Evolutionary conservation across 2,329 filamentous ascomycete genomes (phyloP).

Genomic region (Diaporthe helianthi): DNA sequence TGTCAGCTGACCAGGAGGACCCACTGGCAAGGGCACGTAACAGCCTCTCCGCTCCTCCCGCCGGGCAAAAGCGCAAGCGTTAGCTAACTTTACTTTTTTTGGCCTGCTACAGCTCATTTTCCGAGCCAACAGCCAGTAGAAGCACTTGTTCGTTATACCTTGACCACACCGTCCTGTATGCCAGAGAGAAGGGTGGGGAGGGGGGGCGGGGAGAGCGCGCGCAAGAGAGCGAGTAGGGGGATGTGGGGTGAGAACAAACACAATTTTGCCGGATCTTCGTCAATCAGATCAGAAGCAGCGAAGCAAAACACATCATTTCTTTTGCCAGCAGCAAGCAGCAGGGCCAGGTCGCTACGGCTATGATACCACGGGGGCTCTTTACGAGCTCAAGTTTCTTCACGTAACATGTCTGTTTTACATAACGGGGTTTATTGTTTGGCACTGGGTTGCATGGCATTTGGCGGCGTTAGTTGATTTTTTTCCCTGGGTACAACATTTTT

Average conservation of each 20-base stretch:
- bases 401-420: conserved; percentile 32
- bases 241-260: neutral
- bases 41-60: conserved; percentile 53
- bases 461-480: conserved; percentile 34
- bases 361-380: conserved; percentile 35
- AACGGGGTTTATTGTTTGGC: conserved; percentile 20
- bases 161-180: conserved; percentile 25
- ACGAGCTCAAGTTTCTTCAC: conserved; percentile 32
- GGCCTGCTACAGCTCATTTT: conserved; percentile 36
- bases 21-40: conserved; percentile 59
- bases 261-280: conserved; percentile 24
- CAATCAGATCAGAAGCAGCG: conserved; percentile 23
- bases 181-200: neutral
- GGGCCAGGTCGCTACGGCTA: conserved; percentile 34
- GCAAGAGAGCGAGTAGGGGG: neutral
- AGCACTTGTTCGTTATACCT: conserved; percentile 28
- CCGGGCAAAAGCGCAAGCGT: conserved; percentile 35
- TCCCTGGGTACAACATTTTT: conserved; percentile 20
- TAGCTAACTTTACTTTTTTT: conserved; percentile 35
- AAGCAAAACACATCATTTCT: conserved; percentile 24
- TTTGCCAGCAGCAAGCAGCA: conserved; percentile 29
- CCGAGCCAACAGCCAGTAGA: conserved; percentile 35
- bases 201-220: neutral
- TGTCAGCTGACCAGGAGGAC: conserved; percentile 68
- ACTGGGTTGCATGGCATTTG: conserved; percentile 26